Percentiles rank a stretch among this genome's conserved stretches.
phyloP scores from a whole-genome alignment of 78 protist species.

The Mastigamoeba balamuthi region DNA sequence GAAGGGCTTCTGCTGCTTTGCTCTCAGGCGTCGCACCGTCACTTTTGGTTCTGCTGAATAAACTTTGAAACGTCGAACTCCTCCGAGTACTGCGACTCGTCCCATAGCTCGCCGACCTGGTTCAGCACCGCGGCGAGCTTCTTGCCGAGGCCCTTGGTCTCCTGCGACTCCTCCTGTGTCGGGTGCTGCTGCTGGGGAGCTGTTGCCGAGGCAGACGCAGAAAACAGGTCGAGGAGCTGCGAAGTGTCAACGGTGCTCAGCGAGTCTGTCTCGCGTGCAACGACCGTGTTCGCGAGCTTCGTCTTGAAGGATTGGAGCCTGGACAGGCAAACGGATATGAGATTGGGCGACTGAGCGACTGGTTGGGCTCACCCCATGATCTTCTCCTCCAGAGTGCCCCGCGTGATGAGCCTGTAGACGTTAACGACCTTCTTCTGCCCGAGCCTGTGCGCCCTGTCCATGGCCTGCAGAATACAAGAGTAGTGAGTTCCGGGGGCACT shows the following conservation, averaged over 20 bases:
- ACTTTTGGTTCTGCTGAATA: no score
- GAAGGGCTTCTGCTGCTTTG: no score
- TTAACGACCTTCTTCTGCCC: slow-evolving; percentile 88
- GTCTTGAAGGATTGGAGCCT: slow-evolving; percentile 77
- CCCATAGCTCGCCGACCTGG: slow-evolving; percentile 40
- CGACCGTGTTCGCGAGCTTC: slow-evolving; percentile 67
- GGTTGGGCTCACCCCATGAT: slow-evolving; percentile 67
- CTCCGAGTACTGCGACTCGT: slow-evolving; percentile 37
- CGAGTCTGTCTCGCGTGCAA: slow-evolving; percentile 60
- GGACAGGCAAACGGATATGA: not conserved
- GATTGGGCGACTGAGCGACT: not conserved
- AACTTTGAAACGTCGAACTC: no score
- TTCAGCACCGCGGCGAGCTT: slow-evolving; percentile 21
- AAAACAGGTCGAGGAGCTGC: slow-evolving; percentile 38
- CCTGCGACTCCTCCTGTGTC: not conserved
- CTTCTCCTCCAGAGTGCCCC: slow-evolving; percentile 82
- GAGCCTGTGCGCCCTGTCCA: slow-evolving; percentile 92
- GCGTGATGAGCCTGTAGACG: slow-evolving; percentile 88
- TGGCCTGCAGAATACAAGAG: slow-evolving; percentile 91
- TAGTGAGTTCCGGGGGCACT: no score
- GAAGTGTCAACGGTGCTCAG: slow-evolving; percentile 56
- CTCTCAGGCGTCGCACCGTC: no score
- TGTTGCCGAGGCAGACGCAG: not conserved
- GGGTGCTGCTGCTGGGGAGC: not conserved
- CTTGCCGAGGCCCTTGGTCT: not conserved